A percentile compares a stretch with the other conserved stretches of the same genome.
Conservation (phyloP, 2,329 filamentous ascomycete species). For the Alternaria triticimaculans region DNA sequence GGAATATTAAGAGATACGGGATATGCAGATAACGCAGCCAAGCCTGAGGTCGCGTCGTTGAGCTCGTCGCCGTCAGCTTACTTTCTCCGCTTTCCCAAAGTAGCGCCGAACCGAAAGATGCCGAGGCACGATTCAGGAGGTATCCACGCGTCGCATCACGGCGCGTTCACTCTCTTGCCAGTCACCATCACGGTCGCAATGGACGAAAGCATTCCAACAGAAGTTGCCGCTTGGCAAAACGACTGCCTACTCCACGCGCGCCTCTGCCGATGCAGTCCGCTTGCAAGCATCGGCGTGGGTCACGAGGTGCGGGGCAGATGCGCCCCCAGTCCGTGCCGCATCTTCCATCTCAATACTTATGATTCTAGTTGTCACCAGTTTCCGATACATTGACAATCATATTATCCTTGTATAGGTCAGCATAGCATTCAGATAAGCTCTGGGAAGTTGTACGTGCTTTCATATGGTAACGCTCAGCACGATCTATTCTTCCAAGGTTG, state of each 20-base stretch:
- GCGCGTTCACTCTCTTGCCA: constrained; percentile 19
- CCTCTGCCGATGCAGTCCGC: neutral
- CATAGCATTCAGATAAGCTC: no score
- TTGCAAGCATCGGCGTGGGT: no score
- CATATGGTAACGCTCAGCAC: no score
- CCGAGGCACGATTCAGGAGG: constrained; percentile 24
- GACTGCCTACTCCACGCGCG: neutral
- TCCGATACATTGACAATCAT: no score
- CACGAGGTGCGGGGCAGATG: no score
- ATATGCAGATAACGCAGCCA: neutral
- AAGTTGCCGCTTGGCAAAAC: constrained; percentile 3
- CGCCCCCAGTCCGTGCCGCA: no score
- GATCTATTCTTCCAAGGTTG: no score
- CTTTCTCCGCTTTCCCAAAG: constrained; percentile 15
- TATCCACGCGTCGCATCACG: constrained; percentile 7
- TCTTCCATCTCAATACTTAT: no score
- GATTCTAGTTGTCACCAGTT: no score
- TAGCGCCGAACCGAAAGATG: constrained; percentile 27
- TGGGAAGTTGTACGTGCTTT: no score
- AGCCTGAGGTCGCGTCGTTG: neutral
- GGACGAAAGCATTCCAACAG: no score
- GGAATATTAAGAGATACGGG: neutral
- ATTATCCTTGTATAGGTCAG: no score
- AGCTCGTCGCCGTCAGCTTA: neutral
- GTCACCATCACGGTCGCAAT: neutral